Base-by-base conservation (phyloP, 192 early-diverging fungal species). In the Phlyctochytrium planicorne region DNA sequence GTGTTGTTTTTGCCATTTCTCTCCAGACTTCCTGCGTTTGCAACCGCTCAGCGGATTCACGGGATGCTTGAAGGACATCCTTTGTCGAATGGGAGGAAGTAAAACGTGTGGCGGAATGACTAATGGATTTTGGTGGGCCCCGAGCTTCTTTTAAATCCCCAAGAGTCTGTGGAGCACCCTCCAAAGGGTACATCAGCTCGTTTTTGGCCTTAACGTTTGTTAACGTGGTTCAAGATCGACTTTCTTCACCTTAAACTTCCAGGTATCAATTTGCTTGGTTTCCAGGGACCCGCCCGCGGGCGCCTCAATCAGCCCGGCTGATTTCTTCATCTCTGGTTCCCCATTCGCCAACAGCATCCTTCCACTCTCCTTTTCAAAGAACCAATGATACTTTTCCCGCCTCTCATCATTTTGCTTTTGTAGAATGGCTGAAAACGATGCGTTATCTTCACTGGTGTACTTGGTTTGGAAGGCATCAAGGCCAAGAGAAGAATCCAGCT, bases 361-460 rank as follows among this genome's bases (percentile, higher is more conserved):
- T 47, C 81, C 79, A 23, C 70, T 63, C 60, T 93, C 89, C 60
- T 81, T 78, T 12, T 89, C 83, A 59, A 80, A 93, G 37, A 87
- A 69, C 88, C 88, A 91, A 40, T 75, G 74, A 62, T 90, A 87
- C 60, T 87, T 81, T 53, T 82, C 75, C 59, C 73, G 77, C 47
- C 79, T 72, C 25, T 83, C 80, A 25, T 78, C 68, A 55, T 90
- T 91, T 24, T 84, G 68, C 36, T 82, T 85, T 61, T 85, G 77
- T 4, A 93, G 27, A 20, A 93, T 71, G 24, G 78, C 79, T 34
- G 71, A 63, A 73, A 94, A 94, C 10, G 90, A 91, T 20, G 88
- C 86, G 73, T 93, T 92, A 78, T 92, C 92, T 68, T 94, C 92
- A 61, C 80, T 86, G 31, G 91, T 92, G 73, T 93, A 91, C 29